Evolutionary conservation across 768 basidiomycete species (phyloP).

Genomic region (Tricholomella constricta): DNA sequence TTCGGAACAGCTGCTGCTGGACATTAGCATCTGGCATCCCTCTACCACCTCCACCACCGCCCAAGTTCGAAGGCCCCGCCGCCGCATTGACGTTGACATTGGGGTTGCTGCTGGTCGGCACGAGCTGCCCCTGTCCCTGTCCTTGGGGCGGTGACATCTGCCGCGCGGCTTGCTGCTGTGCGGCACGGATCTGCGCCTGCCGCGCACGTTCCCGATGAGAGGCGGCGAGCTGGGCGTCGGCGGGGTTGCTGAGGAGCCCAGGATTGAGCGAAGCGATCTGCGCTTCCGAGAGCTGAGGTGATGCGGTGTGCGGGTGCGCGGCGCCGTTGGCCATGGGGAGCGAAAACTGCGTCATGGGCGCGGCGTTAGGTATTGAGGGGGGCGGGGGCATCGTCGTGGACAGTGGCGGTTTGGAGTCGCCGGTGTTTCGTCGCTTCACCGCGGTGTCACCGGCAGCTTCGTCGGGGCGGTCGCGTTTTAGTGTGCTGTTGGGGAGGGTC

Average conservation of each 20-base stretch:
- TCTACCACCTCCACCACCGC: background rate
- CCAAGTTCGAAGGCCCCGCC: background rate
- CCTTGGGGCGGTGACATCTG: conserved; percentile 46
- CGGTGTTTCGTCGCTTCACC: conserved; percentile 71
- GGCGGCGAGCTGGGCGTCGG: conserved; percentile 39
- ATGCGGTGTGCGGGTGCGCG: conserved; percentile 7
- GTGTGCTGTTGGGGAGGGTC: conserved; percentile 15
- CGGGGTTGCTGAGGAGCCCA: conserved; percentile 21
- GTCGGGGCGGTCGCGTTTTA: conserved; percentile 67
- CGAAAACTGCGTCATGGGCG: conserved; percentile 9
- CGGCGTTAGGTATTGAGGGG: conserved; percentile 29
- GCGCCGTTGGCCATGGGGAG: conserved; percentile 13
- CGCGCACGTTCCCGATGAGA: conserved; percentile 33
- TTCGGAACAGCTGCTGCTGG: conserved; percentile 44
- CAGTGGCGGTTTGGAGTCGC: conserved; percentile 53
- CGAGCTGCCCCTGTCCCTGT: conserved; percentile 20
- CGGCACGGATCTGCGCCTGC: conserved; percentile 37
- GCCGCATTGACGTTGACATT: conserved; percentile 17
- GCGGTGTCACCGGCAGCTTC: conserved; percentile 40
- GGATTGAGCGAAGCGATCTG: conserved; percentile 15
- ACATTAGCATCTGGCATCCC: conserved; percentile 21
- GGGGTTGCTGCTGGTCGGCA: conserved; percentile 7
- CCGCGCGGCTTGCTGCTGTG: conserved; percentile 33
- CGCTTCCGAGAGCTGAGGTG: conserved; percentile 21
- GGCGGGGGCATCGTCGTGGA: conserved; percentile 45